Base-by-base conservation (phyloP, 2,329 filamentous ascomycete genomes). In the Malbranchea zuffiana region DNA sequence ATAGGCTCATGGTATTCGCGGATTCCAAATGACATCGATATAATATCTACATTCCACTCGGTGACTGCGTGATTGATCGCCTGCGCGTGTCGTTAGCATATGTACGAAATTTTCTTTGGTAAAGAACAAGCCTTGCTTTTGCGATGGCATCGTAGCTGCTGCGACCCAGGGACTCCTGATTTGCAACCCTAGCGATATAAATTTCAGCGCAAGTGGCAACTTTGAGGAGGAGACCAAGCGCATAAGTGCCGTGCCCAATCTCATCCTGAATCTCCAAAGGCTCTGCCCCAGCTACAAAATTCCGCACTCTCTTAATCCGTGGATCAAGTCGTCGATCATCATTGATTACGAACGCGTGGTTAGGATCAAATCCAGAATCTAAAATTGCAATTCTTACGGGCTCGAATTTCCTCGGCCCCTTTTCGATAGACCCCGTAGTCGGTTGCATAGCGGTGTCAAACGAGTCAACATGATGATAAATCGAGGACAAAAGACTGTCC, bases 221-320 rank as follows among this genome's bases (percentile, higher is more conserved):
- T 26, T 43, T 43, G n/a, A 48, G 39, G 6, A 54, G 25, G 3
- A 54, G 32, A 17, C 45, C 49, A 12, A 46, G 42, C 39, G 45
- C 43, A 46, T 52, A 47, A 35, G 50, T 54, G 17, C 51, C 51
- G 26, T 54, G 51, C 6, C 51, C 51, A 39, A 45, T 47, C 12
- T 41, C 33, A 21, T 34, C 32, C 5, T 34, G 32, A n/a, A 32
- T 32, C 1, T 13, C n/a, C 6, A 5, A 17, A 6, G 29, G 29
- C 11, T 32, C 29, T 32, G 29, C 19, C 6, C n/a, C 12, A 18
- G n/a, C 13, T 32, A 32, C 6, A 17, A 32, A 32, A 32, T 18
- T 32, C n/a, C 16, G 8, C 12, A 17, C 16, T 5, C 13, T 17
- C 29, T 16, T 32, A 5, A 32, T 15, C 16, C 29, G 8, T 32